Percentiles rank a stretch among this genome's conserved stretches.
Evolutionary conservation across 495 filamentous ascomycete genomes (phyloP).

Genomic region (Patellaria atrata): DNA sequence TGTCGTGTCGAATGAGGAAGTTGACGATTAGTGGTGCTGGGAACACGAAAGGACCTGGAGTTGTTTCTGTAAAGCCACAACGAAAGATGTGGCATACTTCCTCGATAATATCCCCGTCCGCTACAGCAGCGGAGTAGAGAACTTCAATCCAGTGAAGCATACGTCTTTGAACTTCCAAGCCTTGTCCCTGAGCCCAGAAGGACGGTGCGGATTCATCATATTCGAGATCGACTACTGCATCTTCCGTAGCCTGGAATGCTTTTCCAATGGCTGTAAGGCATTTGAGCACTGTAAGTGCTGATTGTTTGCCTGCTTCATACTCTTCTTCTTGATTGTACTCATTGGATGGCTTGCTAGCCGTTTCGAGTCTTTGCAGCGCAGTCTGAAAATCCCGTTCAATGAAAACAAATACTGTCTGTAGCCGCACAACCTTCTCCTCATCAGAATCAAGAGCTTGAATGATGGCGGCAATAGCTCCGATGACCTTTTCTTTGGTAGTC

Average conservation of each 20-base stretch:
- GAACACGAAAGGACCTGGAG: conserved; percentile 66
- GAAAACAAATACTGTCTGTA: conserved; percentile 50
- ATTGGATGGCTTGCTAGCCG: conserved; percentile 21
- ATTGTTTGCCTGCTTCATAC: conserved; percentile 33
- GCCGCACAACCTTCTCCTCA: conserved; percentile 41
- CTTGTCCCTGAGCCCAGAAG: conserved; percentile 47
- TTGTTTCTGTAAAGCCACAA: conserved; percentile 64
- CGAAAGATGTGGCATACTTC: conserved; percentile 60
- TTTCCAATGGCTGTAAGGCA: conserved; percentile 67
- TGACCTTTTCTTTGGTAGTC: conserved; percentile 61
- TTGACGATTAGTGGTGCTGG: conserved; percentile 52
- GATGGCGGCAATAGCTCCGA: conserved; percentile 73
- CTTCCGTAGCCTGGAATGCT: conserved; percentile 59
- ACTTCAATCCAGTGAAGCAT: conserved; percentile 42
- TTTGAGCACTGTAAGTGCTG: conserved; percentile 51
- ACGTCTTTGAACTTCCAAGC: conserved; percentile 38
- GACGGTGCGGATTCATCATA: conserved; percentile 29
- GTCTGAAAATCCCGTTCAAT: conserved; percentile 49
- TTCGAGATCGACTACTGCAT: conserved; percentile 54
- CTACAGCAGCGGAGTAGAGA: conserved; percentile 33
- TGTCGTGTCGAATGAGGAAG: conserved; percentile 49
- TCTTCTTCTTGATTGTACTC: conserved; percentile 20
- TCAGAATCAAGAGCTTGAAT: conserved; percentile 62
- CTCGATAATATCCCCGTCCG: conserved; percentile 54
- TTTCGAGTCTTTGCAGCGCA: no score